Conservation (phyloP, 257 asterid species). For the Salvia splendens region DNA sequence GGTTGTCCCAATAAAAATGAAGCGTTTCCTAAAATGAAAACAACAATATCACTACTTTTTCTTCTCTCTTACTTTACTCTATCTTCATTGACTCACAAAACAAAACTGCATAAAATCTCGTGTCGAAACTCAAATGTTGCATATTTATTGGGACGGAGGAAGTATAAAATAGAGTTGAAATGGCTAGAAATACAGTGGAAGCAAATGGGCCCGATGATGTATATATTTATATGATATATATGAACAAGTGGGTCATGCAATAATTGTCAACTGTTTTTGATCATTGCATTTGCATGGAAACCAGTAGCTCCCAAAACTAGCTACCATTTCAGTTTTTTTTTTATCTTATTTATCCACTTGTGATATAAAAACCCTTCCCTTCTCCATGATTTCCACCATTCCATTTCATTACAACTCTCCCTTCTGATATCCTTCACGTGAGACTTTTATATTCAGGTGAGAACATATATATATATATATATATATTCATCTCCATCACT, state of each 20-base stretch:
- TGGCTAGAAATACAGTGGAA: no score
- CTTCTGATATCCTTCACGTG: constrained; percentile 25
- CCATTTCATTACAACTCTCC: constrained; percentile 3
- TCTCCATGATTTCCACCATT: constrained; percentile 39
- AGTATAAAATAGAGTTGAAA: no score
- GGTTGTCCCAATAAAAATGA: no score
- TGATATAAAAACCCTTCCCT: constrained; percentile 37
- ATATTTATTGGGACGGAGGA: no score
- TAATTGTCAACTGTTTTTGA: constrained; percentile 57
- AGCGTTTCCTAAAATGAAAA: no score
- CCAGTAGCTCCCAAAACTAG: constrained; percentile 43
- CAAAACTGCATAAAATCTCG: no score
- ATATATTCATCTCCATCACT: neutral
- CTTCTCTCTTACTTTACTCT: no score
- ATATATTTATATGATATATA: neutral
- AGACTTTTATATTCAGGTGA: constrained; percentile 4
- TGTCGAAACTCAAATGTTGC: no score
- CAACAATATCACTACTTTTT: no score
- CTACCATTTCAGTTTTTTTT: constrained; percentile 1
- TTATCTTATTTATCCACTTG: neutral
- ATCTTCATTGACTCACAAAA: no score
- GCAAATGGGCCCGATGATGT: no score
- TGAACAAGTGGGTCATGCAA: constrained; percentile 15
- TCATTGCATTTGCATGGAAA: constrained; percentile 38
- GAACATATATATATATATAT: neutral